Evolutionary conservation across 164 flowering plant genomes (phyloP).

Genomic region (Kalanchoe fedtschenkoi): DNA sequence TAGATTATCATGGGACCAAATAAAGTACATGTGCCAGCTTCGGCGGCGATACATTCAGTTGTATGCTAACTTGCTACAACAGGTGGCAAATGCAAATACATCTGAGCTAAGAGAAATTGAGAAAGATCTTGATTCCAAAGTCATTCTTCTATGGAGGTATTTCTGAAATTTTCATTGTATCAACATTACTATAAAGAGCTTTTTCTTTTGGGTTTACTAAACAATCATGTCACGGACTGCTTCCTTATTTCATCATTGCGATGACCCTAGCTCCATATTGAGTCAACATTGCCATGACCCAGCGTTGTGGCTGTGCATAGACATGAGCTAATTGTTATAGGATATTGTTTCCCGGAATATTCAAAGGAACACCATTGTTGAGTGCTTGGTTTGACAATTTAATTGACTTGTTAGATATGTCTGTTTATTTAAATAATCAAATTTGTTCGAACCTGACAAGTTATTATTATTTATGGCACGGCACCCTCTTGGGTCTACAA

Average conservation of each 20-base stretch:
- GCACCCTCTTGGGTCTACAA: not conserved
- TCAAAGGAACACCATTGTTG: not conserved
- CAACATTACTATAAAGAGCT: not conserved
- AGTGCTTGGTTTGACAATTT: not conserved
- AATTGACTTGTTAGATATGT: not conserved
- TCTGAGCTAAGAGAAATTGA: constrained; percentile 70
- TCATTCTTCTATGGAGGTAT: constrained; percentile 94
- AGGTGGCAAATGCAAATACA: constrained; percentile 25
- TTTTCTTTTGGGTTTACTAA: not conserved
- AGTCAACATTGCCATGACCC: not conserved
- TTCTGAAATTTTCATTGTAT: not conserved
- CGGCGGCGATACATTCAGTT: constrained; percentile 86
- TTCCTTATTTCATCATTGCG: not conserved
- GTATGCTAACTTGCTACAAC: constrained; percentile 72
- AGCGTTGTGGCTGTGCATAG: not conserved
- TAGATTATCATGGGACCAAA: constrained; percentile 81
- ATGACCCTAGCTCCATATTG: too few relatives aligned
- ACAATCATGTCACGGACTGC: not conserved
- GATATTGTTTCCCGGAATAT: not conserved
- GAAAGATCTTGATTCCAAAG: constrained; percentile 87
- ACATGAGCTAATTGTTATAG: not conserved
- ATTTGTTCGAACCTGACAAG: not conserved
- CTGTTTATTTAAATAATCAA: too few relatives aligned
- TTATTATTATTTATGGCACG: not conserved
- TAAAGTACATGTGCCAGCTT: constrained; percentile 61